Evolutionary conservation across 164 flowering plant species (phyloP), one percentile per base, ranked within the genome.

Genomic region (Saururus chinensis): DNA sequence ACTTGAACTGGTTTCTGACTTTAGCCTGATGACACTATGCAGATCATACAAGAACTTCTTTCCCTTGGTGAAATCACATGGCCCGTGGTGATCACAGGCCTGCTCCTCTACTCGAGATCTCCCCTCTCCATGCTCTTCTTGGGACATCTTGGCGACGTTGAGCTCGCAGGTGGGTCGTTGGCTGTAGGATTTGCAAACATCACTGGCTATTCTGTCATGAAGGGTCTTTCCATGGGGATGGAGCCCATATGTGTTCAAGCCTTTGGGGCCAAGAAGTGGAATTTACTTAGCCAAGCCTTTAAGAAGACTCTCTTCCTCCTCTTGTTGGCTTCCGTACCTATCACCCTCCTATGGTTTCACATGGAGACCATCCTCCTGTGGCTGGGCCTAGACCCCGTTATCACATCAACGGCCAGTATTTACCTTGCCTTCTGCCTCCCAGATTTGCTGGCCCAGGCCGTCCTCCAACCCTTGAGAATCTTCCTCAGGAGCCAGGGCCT

Each of bases 171-270:
- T 16, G 87, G 89, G 0, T 72, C 86, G 24, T 76, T 88, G 0
- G 69, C 96, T 7, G 80, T 84, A 19, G 84, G 83, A 21, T 73
- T 88, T 9, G 88, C 92, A 25, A 88, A 88, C 77, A 84, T 88
- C 55, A 71, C 84, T 4, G 87, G 89, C 66, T 84, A 76, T 82
- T 85, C 95, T 0, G 63, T 87, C 64, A 72, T 85, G 60, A 70
- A 79, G 8, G 91, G 91, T 54, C 80, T 87, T 0, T 72, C 89
- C 40, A 68, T 80, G 77, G 95, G 95, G 64, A 84, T 81, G 87
- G 89, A 88, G 51, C 70, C 87, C 55, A 74, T 87, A 19, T 81
- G 81, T 19, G 74, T 77, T 41, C 91, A 87, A 72, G 95, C 91
- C 7, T 77, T 35, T 57, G 89, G 89, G 10, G 91, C 89, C 57